Base-by-base conservation (phyloP, 2,329 filamentous ascomycete species). In the Chrysosporium keratinophilum region DNA sequence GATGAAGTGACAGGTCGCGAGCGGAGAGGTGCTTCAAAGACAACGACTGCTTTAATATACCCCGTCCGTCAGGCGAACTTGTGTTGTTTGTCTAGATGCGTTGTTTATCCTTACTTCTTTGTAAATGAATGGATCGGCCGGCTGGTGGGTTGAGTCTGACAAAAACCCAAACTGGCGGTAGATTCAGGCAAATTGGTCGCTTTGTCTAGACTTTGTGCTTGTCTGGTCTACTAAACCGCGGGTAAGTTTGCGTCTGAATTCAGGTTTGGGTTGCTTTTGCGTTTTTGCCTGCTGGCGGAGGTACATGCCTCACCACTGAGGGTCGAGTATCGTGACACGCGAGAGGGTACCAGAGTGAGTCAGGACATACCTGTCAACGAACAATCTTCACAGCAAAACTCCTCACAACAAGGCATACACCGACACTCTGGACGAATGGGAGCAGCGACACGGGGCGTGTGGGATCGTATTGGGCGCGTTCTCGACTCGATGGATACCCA, bases 351-450 rank as follows among this genome's bases (percentile, higher is more conserved):
- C 45, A 48, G 4, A 48, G 45, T 49, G 46, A 49, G 46, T 49
- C 46, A 49, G 31, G 43, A 40, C 46, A 49, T 17, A 39, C 17
- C 12, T 15, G 2, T 37, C 28, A 37, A 3, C 9, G 28, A 33
- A 35, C 20, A n/a, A 5, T 34, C 17, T n/a, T 35, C 41, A 19
- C 15, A 33, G 19, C 12, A 20, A 10, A 19, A 23, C 34, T 39
- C 19, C 12, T 14, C 7, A 23, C 20, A 19, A 14, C 19, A 50
- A 40, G 34, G 47, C 48, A 50, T 28, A 28, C 48, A 51, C 49
- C 49, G 49, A 51, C 40, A 35, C 49, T 51, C 23, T 20, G 9
- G 15, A 19, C 49, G 49, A 51, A 51, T 51, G 39, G 28, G 15
- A 42, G 31, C 2, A 5, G 6, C 2, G 2, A 3, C 14, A n/a